Conservation (phyloP, 805 yeast species). For the Ascoidea rubescens region DNA sequence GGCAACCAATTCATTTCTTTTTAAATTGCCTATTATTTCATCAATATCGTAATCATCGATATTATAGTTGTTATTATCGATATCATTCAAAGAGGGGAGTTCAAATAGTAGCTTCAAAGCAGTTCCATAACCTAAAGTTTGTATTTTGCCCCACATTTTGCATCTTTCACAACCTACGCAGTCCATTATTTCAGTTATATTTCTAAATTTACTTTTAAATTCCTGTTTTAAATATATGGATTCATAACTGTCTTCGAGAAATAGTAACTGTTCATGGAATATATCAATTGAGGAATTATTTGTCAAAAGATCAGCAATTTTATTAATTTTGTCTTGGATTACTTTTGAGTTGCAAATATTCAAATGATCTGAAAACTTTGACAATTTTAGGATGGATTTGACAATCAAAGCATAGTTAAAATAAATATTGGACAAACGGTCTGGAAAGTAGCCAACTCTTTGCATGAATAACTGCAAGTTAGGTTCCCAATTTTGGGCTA, state of each 20-base stretch:
- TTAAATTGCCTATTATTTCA: conserved; percentile 23
- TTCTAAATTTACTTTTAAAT: conserved; percentile 72
- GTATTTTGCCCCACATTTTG: conserved; percentile 95
- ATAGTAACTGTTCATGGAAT: conserved; percentile 36
- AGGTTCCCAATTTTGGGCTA: conserved; percentile 61
- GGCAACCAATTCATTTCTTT: conserved; percentile 79
- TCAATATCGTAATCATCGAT: conserved; percentile 35
- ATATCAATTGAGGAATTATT: conserved; percentile 11
- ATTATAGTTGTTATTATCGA: conserved; percentile 27
- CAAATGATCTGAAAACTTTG: conserved; percentile 34
- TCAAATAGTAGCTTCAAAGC: conserved; percentile 86
- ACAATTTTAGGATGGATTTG: conserved; percentile 63
- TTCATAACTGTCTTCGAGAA: conserved; percentile 29
- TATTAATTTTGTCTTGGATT: conserved; percentile 28
- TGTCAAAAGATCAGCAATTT: conserved; percentile 21
- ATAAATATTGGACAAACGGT: conserved; percentile 77
- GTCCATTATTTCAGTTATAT: conserved; percentile 89
- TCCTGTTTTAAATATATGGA: conserved; percentile 56
- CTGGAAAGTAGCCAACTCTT: conserved; percentile 83
- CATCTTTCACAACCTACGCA: conserved; percentile 98
- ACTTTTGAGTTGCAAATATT: conserved; percentile 31
- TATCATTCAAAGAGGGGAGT: conserved; percentile 24
- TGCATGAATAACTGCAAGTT: conserved; percentile 70
- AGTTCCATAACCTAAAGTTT: conserved; percentile 95
- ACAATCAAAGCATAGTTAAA: conserved; percentile 84